Evolutionary conservation across 495 filamentous ascomycete genomes (phyloP).

Genomic region (Cladorrhinum samala): DNA sequence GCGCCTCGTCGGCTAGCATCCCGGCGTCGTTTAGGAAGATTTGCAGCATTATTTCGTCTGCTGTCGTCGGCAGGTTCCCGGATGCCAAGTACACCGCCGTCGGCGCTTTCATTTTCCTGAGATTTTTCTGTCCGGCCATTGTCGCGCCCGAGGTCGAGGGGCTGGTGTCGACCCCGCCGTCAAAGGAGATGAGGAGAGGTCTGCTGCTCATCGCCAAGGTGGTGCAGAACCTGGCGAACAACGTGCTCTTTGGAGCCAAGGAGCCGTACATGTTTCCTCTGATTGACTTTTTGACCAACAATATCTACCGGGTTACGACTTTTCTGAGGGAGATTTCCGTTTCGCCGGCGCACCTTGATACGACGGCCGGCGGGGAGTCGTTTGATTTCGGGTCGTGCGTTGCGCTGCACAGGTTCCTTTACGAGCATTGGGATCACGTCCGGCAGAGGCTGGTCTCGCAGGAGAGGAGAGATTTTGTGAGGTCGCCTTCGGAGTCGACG

Average conservation of each 20-base stretch:
- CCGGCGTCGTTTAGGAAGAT: slow-evolving; percentile 58
- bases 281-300: slow-evolving; percentile 57
- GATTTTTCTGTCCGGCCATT: slow-evolving; percentile 65
- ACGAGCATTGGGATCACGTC: slow-evolving; percentile 63
- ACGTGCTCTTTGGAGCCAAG: slow-evolving; percentile 64
- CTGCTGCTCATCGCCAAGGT: slow-evolving; percentile 62
- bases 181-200: slow-evolving; percentile 60
- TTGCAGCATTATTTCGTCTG: slow-evolving; percentile 54
- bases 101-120: slow-evolving; percentile 61
- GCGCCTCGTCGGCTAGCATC: slow-evolving; percentile 51
- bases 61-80: slow-evolving; percentile 53
- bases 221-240: slow-evolving; percentile 63
- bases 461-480: slow-evolving; percentile 47
- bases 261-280: slow-evolving; percentile 64
- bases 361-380: slow-evolving; percentile 38
- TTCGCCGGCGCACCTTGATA: slow-evolving; percentile 32
- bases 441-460: slow-evolving; percentile 54
- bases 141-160: slow-evolving; percentile 61
- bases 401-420: slow-evolving; percentile 57
- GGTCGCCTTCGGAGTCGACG: slow-evolving; percentile 42
- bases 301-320: slow-evolving; percentile 57
- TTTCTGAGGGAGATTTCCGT: slow-evolving; percentile 60
- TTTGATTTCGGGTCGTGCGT: slow-evolving; percentile 64
- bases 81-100: slow-evolving; percentile 67
- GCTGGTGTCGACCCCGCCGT: slow-evolving; percentile 48